These are phyloP conservation scores for Jamesozyma hellenica DNA, from an alignment of 805 yeast species.

Conservation along the genomic window DNA sequence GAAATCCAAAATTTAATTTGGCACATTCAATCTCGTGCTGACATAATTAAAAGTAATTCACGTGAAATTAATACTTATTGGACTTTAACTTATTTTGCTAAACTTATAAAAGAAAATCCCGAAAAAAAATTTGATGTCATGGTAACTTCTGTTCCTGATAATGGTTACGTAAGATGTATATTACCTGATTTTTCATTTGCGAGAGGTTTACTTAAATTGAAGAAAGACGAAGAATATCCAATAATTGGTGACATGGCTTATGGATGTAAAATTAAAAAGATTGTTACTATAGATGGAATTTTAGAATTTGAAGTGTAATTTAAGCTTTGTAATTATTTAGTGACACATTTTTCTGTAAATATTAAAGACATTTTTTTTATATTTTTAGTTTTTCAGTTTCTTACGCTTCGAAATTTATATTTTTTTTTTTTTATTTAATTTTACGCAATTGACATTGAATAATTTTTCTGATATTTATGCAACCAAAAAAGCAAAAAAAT, in stretches of 20 bases:
- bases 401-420: no score
- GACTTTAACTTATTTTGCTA: conserved; percentile 25
- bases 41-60: conserved; percentile 27
- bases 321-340: no score
- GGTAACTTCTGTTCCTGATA: conserved; percentile 34
- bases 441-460: no score
- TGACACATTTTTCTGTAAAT: no score
- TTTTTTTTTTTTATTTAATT: no score
- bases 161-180: conserved; percentile 29
- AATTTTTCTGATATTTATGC: no score
- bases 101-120: conserved; percentile 7
- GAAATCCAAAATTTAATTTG: conserved; percentile 32
- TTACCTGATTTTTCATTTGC: conserved; percentile 25
- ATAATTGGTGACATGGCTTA: conserved; percentile 37
- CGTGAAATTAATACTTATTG: conserved; percentile 31
- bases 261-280: conserved; percentile 32
- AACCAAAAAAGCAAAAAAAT: no score
- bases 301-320: conserved; percentile 17
- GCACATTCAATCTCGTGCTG: conserved; percentile 39
- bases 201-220: conserved; percentile 24
- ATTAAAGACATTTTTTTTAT: no score
- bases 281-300: conserved; percentile 37
- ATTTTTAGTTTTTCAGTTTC: no score
- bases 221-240: conserved; percentile 19
- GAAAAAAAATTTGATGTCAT: conserved; percentile 25